Conservation (phyloP, 805 yeast genomes). For the Ogataea populi-albae region DNA sequence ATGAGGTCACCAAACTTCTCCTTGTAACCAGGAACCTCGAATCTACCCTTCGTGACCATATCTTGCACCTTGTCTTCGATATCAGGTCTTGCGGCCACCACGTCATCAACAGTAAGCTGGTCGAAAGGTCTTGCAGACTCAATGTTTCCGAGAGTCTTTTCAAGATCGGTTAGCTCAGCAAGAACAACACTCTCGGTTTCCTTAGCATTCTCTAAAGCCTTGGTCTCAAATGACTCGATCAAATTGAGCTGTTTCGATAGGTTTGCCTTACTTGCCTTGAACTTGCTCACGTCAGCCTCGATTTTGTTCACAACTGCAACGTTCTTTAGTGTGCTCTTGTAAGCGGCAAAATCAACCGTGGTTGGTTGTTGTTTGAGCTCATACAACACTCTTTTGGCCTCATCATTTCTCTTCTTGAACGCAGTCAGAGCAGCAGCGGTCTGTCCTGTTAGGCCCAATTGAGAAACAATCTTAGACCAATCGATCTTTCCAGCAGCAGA, state of each 20-base stretch:
- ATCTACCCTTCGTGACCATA: constrained; percentile 94
- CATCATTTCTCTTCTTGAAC: constrained; percentile 98
- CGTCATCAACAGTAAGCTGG: constrained; percentile 93
- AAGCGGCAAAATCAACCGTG: constrained; percentile 75
- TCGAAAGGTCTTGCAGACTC: constrained; percentile 97
- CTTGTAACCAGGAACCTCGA: constrained; percentile 97
- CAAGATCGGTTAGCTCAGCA: constrained; percentile 80
- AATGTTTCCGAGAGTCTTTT: constrained; percentile 87
- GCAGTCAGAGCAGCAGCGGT: constrained; percentile 86
- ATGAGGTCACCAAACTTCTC: constrained; percentile 97
- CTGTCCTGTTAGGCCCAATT: constrained; percentile 88
- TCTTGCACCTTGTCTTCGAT: constrained; percentile 92
- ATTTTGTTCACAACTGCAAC: constrained; percentile 73
- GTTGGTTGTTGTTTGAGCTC: constrained; percentile 72
- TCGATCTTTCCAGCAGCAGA: constrained; percentile 83
- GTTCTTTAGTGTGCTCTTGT: constrained; percentile 81
- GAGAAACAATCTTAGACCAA: constrained; percentile 88
- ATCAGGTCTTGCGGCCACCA: constrained; percentile 94
- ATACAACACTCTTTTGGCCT: constrained; percentile 80
- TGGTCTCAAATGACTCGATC: constrained; percentile 89
- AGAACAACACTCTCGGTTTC: constrained; percentile 86
- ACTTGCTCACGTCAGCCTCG: constrained; percentile 69
- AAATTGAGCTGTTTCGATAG: constrained; percentile 86
- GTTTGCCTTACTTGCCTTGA: constrained; percentile 84
- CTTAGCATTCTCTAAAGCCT: constrained; percentile 94